A percentile compares a stretch with the other conserved stretches of the same genome.
Conservation (phyloP, 352 stramenopile species). For the Phytopythium vexans region DNA sequence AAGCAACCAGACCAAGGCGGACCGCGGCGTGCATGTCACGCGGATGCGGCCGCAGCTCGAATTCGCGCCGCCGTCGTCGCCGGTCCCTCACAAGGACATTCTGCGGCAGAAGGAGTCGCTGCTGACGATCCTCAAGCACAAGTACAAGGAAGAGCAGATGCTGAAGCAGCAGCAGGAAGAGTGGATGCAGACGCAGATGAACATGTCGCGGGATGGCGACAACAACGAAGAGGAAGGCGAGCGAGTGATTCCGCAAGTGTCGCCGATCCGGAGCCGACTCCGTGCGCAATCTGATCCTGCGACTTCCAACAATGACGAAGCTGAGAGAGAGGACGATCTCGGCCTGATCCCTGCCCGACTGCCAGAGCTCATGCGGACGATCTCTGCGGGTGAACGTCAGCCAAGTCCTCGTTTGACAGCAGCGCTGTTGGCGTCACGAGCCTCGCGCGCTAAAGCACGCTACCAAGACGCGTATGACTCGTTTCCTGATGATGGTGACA, state of each 20-base stretch:
- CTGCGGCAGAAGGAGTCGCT: conserved; percentile 54
- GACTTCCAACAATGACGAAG: conserved; percentile 8
- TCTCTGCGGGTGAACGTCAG: conserved; percentile 34
- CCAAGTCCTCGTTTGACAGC: conserved; percentile 46
- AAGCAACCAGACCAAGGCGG: conserved; percentile 3
- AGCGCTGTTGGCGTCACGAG: conserved; percentile 41
- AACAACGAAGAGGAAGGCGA: too few relatives aligned
- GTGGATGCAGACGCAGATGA: conserved; percentile 55
- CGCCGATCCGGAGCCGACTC: conserved; percentile 19
- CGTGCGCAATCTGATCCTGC: conserved; percentile 6
- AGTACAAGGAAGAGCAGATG: conserved; percentile 58
- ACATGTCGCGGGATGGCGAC: conserved; percentile 8
- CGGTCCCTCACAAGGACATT: conserved; percentile 61
- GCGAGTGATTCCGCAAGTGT: conserved; percentile 20
- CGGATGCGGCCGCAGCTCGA: conserved; percentile 14
- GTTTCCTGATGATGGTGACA: background rate
- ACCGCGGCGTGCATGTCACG: background rate
- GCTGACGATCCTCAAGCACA: conserved; percentile 56
- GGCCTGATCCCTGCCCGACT: conserved; percentile 18
- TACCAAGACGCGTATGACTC: conserved; percentile 8
- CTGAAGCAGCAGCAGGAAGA: conserved; percentile 74
- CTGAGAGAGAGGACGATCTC: conserved; percentile 15
- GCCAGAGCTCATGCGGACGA: conserved; percentile 37
- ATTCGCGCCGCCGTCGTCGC: conserved; percentile 51
- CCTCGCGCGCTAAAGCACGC: conserved; percentile 10